Evolutionary conservation across 768 basidiomycete genomes (phyloP), one percentile per base, ranked within the genome.

Genomic region (Wakefieldia striispora): DNA sequence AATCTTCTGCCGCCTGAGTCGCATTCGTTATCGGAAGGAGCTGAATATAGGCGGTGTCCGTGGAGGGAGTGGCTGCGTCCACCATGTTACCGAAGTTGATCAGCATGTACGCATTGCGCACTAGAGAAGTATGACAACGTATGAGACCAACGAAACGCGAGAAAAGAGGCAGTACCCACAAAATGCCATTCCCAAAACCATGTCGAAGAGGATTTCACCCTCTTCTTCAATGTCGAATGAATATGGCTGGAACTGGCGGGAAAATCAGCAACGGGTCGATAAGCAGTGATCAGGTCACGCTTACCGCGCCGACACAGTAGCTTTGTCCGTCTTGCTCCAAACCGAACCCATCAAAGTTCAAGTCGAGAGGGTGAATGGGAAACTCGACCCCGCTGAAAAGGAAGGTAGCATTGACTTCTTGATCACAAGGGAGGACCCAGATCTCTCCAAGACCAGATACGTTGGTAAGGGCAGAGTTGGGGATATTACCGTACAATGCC

Each of bases 161-260:
- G 37, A 34, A 40, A 23, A 16, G 56, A 19, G 13, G 1, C n/a
- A 45, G 21, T 7, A 73, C 82, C 59, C 56, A 84, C 84, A 65
- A 69, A 87, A 88, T 9, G 79, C 75, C 83, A 88, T 88, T 47
- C 87, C 87, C 39, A 88, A 71, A 39, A 88, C 77, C 63, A 84
- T 76, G 59, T 88, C 86, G 53, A 75, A 88, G 35, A 49, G 13
- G 23, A 56, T 45, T 1, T 50, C 33, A 8, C 38, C 37, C 0
- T 21, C 24, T 2, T 47, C 13, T 24, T 64, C 72, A 24, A 76
- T 71, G 42, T 76, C 71, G 40, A 75, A 79, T 8, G 78, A 75
- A 37, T 81, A 77, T 6, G 86, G 86, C 55, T 88, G 87, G 70
- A 88, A 89, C 86, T 87, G 19, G 50, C 19, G 21, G 17, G 19